Conservation (phyloP, 805 yeast genomes). For the Metschnikowia dekortorum region DNA sequence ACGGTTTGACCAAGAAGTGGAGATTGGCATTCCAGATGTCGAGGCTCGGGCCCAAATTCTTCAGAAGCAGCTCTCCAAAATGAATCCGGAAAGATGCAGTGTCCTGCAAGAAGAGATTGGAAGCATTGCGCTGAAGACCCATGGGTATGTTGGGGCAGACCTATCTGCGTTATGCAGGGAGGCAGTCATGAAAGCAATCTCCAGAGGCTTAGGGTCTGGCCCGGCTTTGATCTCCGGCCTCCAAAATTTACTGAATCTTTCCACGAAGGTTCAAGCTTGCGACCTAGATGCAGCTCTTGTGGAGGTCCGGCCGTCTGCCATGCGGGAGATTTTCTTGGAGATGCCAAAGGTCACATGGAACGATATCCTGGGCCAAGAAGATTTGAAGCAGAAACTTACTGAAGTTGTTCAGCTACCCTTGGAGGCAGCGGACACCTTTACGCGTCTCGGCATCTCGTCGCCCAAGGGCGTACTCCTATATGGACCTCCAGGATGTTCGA, state of each 20-base stretch:
- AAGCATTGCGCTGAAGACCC: constrained; percentile 71
- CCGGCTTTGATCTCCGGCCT: background rate
- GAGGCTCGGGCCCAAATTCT: constrained; percentile 75
- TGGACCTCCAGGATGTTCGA: constrained; percentile 99
- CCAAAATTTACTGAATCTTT: constrained; percentile 4
- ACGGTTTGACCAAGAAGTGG: constrained; percentile 83
- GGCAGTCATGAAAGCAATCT: constrained; percentile 78
- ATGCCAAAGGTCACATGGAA: constrained; percentile 92
- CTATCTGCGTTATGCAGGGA: constrained; percentile 83
- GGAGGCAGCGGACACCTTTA: constrained; percentile 73
- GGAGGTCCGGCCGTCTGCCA: constrained; percentile 91
- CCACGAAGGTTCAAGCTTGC: constrained; percentile 42
- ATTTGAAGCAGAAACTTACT: constrained; percentile 69
- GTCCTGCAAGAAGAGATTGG: constrained; percentile 53
- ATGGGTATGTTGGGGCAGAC: constrained; percentile 98
- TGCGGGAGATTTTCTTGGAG: constrained; percentile 92
- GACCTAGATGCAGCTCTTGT: constrained; percentile 72
- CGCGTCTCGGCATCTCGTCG: constrained; percentile 72
- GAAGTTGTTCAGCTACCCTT: constrained; percentile 94
- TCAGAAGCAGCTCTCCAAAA: constrained; percentile 51
- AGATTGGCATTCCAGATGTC: constrained; percentile 87
- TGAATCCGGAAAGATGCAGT: constrained; percentile 42
- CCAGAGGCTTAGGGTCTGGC: constrained; percentile 42
- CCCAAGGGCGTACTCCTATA: constrained; percentile 91
- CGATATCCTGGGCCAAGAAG: constrained; percentile 94